phyloP scores from a whole-genome alignment of 495 filamentous ascomycete species.

The Hypoxylon fuscum region DNA sequence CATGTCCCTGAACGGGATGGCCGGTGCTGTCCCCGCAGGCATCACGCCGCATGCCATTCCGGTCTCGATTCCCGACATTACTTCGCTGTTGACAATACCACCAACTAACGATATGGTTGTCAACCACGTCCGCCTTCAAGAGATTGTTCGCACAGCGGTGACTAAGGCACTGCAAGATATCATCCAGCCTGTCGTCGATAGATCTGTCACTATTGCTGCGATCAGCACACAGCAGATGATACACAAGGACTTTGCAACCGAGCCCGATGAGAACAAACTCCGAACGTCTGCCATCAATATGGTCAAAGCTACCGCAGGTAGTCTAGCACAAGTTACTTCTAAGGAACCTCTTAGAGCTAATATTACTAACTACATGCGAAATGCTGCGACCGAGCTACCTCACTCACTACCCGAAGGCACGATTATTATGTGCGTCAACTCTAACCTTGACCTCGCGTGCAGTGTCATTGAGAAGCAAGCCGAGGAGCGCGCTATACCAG shows the following conservation, averaged over 20 bases:
- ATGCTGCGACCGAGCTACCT: slow-evolving; percentile 71
- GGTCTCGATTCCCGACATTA: slow-evolving; percentile 80
- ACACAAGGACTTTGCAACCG: slow-evolving; percentile 93
- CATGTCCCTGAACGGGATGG: slow-evolving; percentile 75
- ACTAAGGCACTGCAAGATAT: slow-evolving; percentile 92
- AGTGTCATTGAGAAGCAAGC: slow-evolving; percentile 92
- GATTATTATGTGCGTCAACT: slow-evolving; percentile 97
- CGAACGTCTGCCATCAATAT: slow-evolving; percentile 86
- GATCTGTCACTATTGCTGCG: slow-evolving; percentile 95
- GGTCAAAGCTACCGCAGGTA: slow-evolving; percentile 90
- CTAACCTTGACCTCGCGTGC: slow-evolving; percentile 93
- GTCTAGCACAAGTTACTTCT: slow-evolving; percentile 94
- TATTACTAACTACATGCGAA: slow-evolving; percentile 94
- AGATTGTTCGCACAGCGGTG: slow-evolving; percentile 83
- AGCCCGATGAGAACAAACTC: slow-evolving; percentile 86
- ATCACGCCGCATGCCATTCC: slow-evolving; percentile 78
- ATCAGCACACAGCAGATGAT: slow-evolving; percentile 95
- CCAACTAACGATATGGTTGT: slow-evolving; percentile 77
- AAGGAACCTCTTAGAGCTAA: slow-evolving; percentile 96
- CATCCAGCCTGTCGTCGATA: slow-evolving; percentile 94
- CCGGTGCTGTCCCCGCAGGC: slow-evolving; percentile 71
- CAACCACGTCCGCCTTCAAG: slow-evolving; percentile 73
- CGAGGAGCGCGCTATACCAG: slow-evolving; percentile 88
- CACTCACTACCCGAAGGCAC: slow-evolving; percentile 84
- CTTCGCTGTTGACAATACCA: slow-evolving; percentile 75